A percentile compares a stretch with the other conserved stretches of the same genome.
These are phyloP conservation scores for Sextonia rubra DNA, from an alignment of 164 flowering plant genomes.

Conservation along the genomic window DNA sequence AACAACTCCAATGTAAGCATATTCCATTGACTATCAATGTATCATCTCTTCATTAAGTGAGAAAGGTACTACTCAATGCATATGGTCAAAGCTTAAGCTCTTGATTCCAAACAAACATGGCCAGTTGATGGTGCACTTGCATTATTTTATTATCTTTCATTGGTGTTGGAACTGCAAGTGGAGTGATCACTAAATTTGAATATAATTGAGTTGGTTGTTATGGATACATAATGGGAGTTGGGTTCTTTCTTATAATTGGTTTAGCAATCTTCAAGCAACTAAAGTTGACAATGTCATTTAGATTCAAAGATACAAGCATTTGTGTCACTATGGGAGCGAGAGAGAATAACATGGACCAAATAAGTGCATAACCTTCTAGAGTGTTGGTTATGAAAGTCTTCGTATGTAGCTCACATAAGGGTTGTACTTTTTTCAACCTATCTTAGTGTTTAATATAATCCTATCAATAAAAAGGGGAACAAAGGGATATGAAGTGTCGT, in stretches of 20 bases:
- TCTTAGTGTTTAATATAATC: background rate
- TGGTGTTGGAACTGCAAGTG: background rate
- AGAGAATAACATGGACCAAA: background rate
- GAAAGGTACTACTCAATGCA: background rate
- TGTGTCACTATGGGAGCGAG: background rate
- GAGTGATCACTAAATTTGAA: background rate
- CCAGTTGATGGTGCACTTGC: background rate
- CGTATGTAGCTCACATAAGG: background rate
- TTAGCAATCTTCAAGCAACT: background rate
- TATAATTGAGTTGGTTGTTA: background rate
- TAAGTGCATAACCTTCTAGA: too few species aligned
- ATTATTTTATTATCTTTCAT: background rate
- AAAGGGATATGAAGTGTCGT: too few species aligned
- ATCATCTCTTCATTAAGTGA: background rate
- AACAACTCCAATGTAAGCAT: too few species aligned
- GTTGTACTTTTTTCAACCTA: too few species aligned
- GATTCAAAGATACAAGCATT: background rate
- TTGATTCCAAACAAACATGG: background rate
- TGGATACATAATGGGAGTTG: background rate
- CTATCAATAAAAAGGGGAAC: background rate
- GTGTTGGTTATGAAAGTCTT: background rate
- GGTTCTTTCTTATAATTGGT: background rate
- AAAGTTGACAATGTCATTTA: background rate
- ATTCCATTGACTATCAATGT: too few species aligned
- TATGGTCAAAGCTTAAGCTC: background rate